phyloP scores from a whole-genome alignment of 164 flowering plant species.

The Nymphaea thermarum region DNA sequence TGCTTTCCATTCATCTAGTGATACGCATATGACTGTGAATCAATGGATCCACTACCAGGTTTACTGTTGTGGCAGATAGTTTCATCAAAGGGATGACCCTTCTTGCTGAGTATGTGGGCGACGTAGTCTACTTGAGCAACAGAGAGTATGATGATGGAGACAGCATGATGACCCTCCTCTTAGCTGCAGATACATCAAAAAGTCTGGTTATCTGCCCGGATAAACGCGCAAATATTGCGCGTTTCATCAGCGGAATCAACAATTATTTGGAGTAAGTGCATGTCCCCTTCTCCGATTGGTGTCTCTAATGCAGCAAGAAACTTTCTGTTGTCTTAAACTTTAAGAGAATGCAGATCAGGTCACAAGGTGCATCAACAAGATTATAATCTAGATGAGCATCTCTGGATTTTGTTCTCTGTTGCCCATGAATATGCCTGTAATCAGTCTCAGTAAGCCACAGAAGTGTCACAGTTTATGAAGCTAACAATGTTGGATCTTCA shows the following conservation, averaged over 20 bases:
- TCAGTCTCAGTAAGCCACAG: background rate
- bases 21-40: background rate
- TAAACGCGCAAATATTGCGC: conserved; percentile 80
- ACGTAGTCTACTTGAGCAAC: conserved; percentile 78
- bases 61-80: conserved; percentile 85
- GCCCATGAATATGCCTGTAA: background rate
- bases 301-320: no score
- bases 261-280: conserved; percentile 63
- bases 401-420: no score
- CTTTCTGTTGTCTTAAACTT: no score
- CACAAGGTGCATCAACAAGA: no score
- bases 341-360: no score
- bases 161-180: conserved; percentile 72
- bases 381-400: no score
- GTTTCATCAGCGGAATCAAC: conserved; percentile 91
- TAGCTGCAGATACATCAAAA: conserved; percentile 38
- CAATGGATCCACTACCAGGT: conserved; percentile 31
- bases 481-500: no score
- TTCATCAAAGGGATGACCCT: conserved; percentile 70
- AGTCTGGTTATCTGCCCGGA: conserved; percentile 92
- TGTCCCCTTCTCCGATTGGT: background rate
- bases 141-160: conserved; percentile 88
- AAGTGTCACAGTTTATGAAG: background rate
- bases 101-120: conserved; percentile 83
- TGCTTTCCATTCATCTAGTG: background rate